Evolutionary conservation across 306 rosid species (phyloP).

Genomic region (Trifolium subterraneum): DNA sequence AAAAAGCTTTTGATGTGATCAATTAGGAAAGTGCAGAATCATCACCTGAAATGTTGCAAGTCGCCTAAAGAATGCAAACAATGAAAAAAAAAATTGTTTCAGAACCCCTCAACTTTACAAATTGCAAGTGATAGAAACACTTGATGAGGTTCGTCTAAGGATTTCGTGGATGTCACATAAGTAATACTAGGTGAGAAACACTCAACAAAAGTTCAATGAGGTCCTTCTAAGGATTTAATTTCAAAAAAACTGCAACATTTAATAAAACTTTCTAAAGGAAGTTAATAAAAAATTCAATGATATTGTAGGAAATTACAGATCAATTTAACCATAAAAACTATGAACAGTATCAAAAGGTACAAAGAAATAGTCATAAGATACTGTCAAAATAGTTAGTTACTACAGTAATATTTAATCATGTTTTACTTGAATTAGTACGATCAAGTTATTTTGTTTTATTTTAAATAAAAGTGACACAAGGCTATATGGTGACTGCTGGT

Average conservation of each 20-base stretch:
- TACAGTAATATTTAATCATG: too few species aligned
- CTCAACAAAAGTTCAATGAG: not conserved
- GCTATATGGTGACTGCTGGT: not conserved
- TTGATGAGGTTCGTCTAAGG: too few species aligned
- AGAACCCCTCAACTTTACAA: slow-evolving; percentile 12
- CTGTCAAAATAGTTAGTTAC: too few species aligned
- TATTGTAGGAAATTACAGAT: not conserved
- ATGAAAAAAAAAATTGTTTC: slow-evolving; percentile 22
- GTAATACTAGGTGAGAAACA: not conserved
- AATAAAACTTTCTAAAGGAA: not conserved
- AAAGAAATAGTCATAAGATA: too few species aligned
- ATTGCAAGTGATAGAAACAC: not conserved
- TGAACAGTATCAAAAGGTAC: not conserved
- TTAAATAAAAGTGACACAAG: not conserved
- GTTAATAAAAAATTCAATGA: not conserved
- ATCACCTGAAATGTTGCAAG: slow-evolving; percentile 32
- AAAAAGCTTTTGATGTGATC: slow-evolving; percentile 31
- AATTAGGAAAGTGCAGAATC: slow-evolving; percentile 34
- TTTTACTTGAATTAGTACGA: too few species aligned
- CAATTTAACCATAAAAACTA: not conserved
- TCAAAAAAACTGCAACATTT: not conserved
- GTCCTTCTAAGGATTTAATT: not conserved
- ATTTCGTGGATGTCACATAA: too few species aligned
- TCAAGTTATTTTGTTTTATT: too few species aligned
- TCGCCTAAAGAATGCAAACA: slow-evolving; percentile 26